These are phyloP conservation scores for Backusella mclennaniae DNA, from an alignment of 192 early-diverging fungal species.

Conservation along the genomic window DNA sequence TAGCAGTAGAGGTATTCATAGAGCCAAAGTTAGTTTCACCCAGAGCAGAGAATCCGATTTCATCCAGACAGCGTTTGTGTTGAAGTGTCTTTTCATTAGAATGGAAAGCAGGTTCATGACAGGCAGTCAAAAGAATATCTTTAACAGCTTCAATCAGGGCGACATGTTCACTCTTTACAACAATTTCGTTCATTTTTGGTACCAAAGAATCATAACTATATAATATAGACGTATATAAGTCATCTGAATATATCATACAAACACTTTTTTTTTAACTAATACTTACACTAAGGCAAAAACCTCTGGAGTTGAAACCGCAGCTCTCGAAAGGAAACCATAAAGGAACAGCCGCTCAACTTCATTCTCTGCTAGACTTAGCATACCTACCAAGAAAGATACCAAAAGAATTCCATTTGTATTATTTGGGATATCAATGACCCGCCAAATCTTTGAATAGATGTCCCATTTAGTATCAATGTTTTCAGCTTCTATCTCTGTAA, in stretches of 20 bases:
- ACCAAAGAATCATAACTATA: slow-evolving; percentile 63
- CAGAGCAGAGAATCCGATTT: slow-evolving; percentile 46
- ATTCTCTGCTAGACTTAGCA: slow-evolving; percentile 67
- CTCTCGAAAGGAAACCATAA: slow-evolving; percentile 73
- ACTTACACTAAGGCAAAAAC: slow-evolving; percentile 74
- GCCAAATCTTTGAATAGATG: slow-evolving; percentile 55
- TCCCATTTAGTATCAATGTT: slow-evolving; percentile 12
- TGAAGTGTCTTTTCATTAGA: slow-evolving; percentile 28
- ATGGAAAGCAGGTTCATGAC: slow-evolving; percentile 33
- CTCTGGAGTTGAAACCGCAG: slow-evolving; percentile 61
- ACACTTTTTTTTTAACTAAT: not conserved
- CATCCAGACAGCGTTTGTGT: slow-evolving; percentile 41
- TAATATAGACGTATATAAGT: not conserved
- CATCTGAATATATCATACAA: not conserved
- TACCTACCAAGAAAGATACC: slow-evolving; percentile 57
- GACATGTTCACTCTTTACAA: slow-evolving; percentile 60
- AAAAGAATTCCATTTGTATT: slow-evolving; percentile 60
- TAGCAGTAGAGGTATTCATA: not conserved
- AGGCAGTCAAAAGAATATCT: slow-evolving; percentile 58
- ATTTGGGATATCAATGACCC: slow-evolving; percentile 56
- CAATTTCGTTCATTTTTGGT: slow-evolving; percentile 64
- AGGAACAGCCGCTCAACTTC: slow-evolving; percentile 69
- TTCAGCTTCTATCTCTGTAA: slow-evolving; percentile 41
- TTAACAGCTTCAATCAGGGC: slow-evolving; percentile 63
- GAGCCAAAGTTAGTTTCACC: slow-evolving; percentile 22